phyloP scores from a whole-genome alignment of 2,329 filamentous ascomycete species.

The Aureobasidium mangrovei region DNA sequence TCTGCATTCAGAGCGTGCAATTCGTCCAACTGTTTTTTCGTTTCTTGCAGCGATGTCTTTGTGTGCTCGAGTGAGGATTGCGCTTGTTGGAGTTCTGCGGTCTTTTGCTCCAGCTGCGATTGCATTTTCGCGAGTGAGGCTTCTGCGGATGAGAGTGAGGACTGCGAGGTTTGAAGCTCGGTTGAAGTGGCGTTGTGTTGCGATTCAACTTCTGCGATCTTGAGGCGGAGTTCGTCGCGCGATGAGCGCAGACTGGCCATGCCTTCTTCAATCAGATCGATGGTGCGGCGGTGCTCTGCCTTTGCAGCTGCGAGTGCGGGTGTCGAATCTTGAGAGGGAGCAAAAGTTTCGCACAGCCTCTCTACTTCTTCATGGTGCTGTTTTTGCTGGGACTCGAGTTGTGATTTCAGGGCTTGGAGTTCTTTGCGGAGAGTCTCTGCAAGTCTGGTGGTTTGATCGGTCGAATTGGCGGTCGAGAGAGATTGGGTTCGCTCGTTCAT shows the following conservation, averaged over 20 bases:
- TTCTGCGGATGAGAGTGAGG: conserved; percentile 17
- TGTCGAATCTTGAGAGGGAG: not conserved
- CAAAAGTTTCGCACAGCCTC: not conserved
- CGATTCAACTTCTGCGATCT: conserved; percentile 17
- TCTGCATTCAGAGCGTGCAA: conserved; percentile 16
- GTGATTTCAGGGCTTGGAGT: not conserved
- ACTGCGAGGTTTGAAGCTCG: conserved; percentile 1
- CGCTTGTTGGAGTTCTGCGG: not conserved
- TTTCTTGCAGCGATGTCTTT: conserved; percentile 16
- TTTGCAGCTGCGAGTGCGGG: not conserved
- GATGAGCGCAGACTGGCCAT: conserved; percentile 5
- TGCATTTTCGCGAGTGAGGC: conserved; percentile 15
- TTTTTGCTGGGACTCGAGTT: conserved; percentile 1
- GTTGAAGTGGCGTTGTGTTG: conserved; percentile 15
- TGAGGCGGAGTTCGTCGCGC: not conserved
- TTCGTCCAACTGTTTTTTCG: conserved; percentile 19
- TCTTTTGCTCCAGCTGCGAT: not conserved
- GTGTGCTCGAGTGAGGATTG: not conserved
- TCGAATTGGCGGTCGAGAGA: not conserved
- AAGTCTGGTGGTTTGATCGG: not conserved
- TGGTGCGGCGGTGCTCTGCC: conserved; percentile 2
- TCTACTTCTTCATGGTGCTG: conserved; percentile 1
- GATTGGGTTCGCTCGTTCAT: not conserved
- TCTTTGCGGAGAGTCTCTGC: conserved; percentile 6
- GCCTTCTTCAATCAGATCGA: conserved; percentile 7